A percentile compares a stretch with the other conserved stretches of the same genome.
Evolutionary conservation across 176 grass and related monocot species (phyloP).

Genomic region (Raddia distichophylla): DNA sequence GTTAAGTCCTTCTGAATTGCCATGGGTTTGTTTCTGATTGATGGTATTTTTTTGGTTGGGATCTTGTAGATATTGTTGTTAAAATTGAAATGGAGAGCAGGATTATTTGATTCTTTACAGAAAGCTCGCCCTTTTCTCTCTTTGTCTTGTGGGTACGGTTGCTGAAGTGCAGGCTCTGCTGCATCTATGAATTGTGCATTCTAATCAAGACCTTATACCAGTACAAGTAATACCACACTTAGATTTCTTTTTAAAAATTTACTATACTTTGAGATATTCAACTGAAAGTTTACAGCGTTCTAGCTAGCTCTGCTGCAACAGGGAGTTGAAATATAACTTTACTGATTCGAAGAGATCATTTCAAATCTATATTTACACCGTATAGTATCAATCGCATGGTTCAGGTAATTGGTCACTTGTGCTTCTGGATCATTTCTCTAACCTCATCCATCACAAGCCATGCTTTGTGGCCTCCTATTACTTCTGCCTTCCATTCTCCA

Average conservation of each 20-base stretch:
- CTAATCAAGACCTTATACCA: neutral
- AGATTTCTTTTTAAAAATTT: no score
- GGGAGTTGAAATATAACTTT: conserved; percentile 35
- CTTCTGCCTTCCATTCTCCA: conserved; percentile 79
- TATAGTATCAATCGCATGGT: neutral
- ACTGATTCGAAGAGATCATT: conserved; percentile 17
- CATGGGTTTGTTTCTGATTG: neutral
- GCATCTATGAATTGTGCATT: neutral
- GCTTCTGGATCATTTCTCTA: conserved; percentile 90
- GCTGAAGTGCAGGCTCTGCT: neutral
- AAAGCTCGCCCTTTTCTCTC: neutral
- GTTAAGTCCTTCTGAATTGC: conserved; percentile 19
- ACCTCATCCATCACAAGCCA: conserved; percentile 98
- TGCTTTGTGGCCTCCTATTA: conserved; percentile 92
- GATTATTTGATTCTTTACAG: conserved; percentile 55
- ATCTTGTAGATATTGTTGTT: conserved; percentile 31
- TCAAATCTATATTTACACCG: conserved; percentile 38
- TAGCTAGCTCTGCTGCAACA: neutral
- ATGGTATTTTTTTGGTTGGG: neutral
- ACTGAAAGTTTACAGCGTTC: neutral
- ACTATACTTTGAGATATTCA: neutral
- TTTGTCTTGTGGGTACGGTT: neutral
- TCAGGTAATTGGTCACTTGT: conserved; percentile 52
- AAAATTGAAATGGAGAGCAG: neutral
- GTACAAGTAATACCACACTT: neutral